phyloP scores from a whole-genome alignment of 2,329 filamentous ascomycete species.

The Onygenales sp. region DNA sequence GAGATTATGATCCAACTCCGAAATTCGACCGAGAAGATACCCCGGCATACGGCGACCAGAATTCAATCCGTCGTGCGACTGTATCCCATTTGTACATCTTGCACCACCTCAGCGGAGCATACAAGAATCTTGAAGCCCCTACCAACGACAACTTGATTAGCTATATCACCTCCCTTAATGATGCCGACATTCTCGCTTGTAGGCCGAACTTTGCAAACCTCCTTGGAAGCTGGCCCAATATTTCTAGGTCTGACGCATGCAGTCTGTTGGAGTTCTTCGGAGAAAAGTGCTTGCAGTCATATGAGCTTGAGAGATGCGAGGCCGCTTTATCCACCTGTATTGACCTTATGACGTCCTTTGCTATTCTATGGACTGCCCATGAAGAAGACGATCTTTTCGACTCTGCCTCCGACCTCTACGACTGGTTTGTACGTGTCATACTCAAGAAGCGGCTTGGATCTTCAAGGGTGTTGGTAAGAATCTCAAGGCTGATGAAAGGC shows the following conservation, averaged over 20 bases:
- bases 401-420: slow-evolving; percentile 65
- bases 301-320: slow-evolving; percentile 64
- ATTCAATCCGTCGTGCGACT: slow-evolving; percentile 27
- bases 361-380: slow-evolving; percentile 52
- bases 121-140: slow-evolving; percentile 1
- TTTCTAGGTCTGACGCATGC: slow-evolving; percentile 29
- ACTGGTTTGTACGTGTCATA: slow-evolving; percentile 60
- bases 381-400: slow-evolving; percentile 51
- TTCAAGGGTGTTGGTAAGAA: slow-evolving; percentile 53
- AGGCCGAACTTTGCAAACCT: slow-evolving; percentile 22
- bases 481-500: slow-evolving; percentile 60
- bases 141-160: slow-evolving; percentile 16
- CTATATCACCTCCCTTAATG: slow-evolving; percentile 28
- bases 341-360: slow-evolving; percentile 56
- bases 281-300: slow-evolving; percentile 40
- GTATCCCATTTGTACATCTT: slow-evolving; percentile 27
- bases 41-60: slow-evolving; percentile 21
- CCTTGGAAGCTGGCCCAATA: slow-evolving; percentile 11
- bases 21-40: slow-evolving; percentile 23
- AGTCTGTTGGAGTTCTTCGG: slow-evolving; percentile 39
- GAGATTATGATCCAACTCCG: slow-evolving; percentile 16
- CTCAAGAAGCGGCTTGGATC: slow-evolving; percentile 63
- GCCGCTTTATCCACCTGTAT: slow-evolving; percentile 59
- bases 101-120: slow-evolving; percentile 10
- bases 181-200: slow-evolving; percentile 28